phyloP scores from a whole-genome alignment of 495 filamentous ascomycete species.

The Paragyromitra xinjiangensis region DNA sequence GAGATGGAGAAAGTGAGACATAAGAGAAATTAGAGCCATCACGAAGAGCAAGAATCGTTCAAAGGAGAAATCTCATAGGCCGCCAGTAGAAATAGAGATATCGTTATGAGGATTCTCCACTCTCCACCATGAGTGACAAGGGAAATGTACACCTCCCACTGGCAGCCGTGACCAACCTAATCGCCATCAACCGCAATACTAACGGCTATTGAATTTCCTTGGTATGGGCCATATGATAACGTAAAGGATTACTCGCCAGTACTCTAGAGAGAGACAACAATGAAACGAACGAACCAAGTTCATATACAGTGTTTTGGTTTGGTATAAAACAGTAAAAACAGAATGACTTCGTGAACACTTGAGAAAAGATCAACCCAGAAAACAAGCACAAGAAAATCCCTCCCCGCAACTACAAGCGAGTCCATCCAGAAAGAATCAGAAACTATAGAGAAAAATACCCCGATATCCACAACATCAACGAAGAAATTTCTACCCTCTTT shows the following conservation, averaged over 20 bases:
- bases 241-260: neutral
- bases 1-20: no score
- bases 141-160: no score
- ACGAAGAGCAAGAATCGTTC: no score
- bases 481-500: neutral
- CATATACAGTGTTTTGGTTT: neutral
- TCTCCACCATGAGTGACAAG: no score
- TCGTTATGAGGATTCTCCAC: no score
- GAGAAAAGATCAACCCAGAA: neutral
- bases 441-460: neutral
- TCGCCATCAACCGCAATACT: no score
- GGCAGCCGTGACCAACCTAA: no score
- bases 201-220: no score
- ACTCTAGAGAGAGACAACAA: neutral
- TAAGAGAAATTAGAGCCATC: no score
- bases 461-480: neutral
- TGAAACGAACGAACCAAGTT: neutral
- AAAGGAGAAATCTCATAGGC: no score
- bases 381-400: neutral
- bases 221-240: no score
- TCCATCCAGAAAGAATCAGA: slow-evolving; percentile 7
- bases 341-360: neutral
- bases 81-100: no score
- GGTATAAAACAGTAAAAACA: neutral
- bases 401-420: neutral